A percentile compares a stretch with the other conserved stretches of the same genome.
Conservation (phyloP, 805 yeast genomes). For the Lachancea kluyveri region DNA sequence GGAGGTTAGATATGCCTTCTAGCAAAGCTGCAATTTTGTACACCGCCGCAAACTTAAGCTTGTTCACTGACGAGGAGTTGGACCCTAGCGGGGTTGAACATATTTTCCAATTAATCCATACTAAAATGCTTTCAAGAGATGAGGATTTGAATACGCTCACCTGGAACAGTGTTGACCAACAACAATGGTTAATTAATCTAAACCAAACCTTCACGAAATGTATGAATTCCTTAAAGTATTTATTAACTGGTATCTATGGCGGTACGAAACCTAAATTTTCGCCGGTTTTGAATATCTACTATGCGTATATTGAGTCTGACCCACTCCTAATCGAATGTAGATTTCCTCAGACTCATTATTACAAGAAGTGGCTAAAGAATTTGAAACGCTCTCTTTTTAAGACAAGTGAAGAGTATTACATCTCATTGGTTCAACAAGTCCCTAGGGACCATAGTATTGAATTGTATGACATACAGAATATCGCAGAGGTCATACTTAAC, state of each 20-base stretch:
- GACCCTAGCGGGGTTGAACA: slow-evolving; percentile 17
- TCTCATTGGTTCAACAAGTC: slow-evolving; percentile 38
- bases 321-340: slow-evolving; percentile 33
- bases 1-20: slow-evolving; percentile 49
- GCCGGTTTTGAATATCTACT: slow-evolving; percentile 43
- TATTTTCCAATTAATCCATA: slow-evolving; percentile 30
- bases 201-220: slow-evolving; percentile 40
- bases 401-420: slow-evolving; percentile 40
- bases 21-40: slow-evolving; percentile 45
- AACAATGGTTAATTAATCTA: slow-evolving; percentile 44
- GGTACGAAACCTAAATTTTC: slow-evolving; percentile 52
- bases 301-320: slow-evolving; percentile 45
- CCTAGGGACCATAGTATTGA: slow-evolving; percentile 55
- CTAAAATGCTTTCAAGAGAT: slow-evolving; percentile 18
- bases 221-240: slow-evolving; percentile 39
- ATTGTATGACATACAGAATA: slow-evolving; percentile 48
- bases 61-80: slow-evolving; percentile 29
- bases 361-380: slow-evolving; percentile 39
- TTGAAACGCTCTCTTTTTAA: slow-evolving; percentile 33
- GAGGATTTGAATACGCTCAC: slow-evolving; percentile 19
- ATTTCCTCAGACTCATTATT: slow-evolving; percentile 29
- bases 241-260: slow-evolving; percentile 37
- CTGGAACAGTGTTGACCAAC: slow-evolving; percentile 44
- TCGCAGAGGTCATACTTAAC: slow-evolving; percentile 47
- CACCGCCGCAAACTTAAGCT: slow-evolving; percentile 40